Evolutionary conservation across 2,329 filamentous ascomycete genomes (phyloP).

Genomic region (Aspergillus novoparasiticus): DNA sequence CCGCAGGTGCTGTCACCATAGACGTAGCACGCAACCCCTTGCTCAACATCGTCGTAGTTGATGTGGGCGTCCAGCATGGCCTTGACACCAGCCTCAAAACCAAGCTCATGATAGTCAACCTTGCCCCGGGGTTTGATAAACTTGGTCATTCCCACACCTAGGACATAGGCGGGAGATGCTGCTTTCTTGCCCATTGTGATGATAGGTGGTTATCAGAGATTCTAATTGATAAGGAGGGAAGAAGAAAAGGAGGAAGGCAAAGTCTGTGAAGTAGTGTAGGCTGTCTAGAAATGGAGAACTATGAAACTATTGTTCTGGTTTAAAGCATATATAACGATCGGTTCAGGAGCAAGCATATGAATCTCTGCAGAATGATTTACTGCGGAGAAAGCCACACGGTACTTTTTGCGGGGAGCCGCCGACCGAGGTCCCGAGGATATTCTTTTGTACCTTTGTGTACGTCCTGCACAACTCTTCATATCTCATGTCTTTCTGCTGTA

Average conservation of each 20-base stretch:
- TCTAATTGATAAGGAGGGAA: background rate
- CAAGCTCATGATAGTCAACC: slow-evolving; percentile 91
- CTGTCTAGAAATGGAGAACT: slow-evolving; percentile 3
- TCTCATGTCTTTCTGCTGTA: background rate
- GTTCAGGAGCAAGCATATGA: slow-evolving; percentile 6
- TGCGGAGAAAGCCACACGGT: slow-evolving; percentile 10
- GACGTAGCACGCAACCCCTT: slow-evolving; percentile 96
- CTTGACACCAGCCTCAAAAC: slow-evolving; percentile 89
- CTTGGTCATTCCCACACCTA: slow-evolving; percentile 98
- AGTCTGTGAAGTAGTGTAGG: background rate
- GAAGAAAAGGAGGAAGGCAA: background rate
- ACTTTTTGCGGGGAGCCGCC: slow-evolving; percentile 28
- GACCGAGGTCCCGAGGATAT: slow-evolving; percentile 39
- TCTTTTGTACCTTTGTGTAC: background rate
- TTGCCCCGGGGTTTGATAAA: slow-evolving; percentile 97
- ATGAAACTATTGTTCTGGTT: background rate
- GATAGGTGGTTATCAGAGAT: slow-evolving; percentile 1
- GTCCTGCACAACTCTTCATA: background rate
- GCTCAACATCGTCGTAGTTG: slow-evolving; percentile 94
- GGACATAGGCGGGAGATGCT: slow-evolving; percentile 71
- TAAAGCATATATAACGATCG: background rate
- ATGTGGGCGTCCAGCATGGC: slow-evolving; percentile 76
- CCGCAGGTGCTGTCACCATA: slow-evolving; percentile 95
- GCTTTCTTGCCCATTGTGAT: slow-evolving; percentile 55
- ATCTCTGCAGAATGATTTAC: background rate